phyloP scores from a whole-genome alignment of 371 early-diverging fungal species.

The Coemansia sp. region DNA sequence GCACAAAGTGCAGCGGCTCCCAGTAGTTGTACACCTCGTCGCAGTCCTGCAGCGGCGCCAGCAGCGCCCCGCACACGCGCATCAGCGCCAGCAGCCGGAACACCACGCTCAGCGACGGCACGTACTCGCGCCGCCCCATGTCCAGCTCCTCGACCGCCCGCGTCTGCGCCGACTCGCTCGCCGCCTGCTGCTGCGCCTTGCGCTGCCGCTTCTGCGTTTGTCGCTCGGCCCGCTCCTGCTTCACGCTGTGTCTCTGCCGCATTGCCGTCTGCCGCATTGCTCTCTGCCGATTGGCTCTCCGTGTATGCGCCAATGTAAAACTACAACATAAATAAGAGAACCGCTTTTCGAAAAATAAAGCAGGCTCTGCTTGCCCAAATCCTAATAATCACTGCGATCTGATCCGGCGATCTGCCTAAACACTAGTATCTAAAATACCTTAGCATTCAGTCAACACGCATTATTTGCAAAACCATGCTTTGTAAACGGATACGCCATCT shows the following conservation, averaged over 20 bases:
- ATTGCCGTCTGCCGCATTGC: not conserved
- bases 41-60: constrained; percentile 67
- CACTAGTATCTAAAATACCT: too few species aligned
- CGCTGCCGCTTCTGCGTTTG: constrained; percentile 6
- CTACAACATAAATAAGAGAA: too few species aligned
- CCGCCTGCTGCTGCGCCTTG: constrained; percentile 6
- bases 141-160: not conserved
- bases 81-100: constrained; percentile 31
- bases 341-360: too few species aligned
- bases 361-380: too few species aligned
- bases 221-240: constrained; percentile 13
- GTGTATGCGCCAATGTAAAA: too few species aligned
- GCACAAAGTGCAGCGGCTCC: constrained; percentile 90
- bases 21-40: constrained; percentile 97
- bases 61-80: constrained; percentile 39
- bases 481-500: too few species aligned
- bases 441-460: too few species aligned
- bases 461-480: too few species aligned
- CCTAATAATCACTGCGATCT: too few species aligned
- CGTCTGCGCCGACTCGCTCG: not conserved
- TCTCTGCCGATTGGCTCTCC: not conserved
- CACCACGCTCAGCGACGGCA: constrained; percentile 20
- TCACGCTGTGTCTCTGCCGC: constrained; percentile 6
- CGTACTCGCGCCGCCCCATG: not conserved
- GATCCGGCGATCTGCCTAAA: too few species aligned